Percentiles rank a stretch among this genome's conserved stretches.
These are phyloP conservation scores for Lotus japonicus DNA, from an alignment of 306 rosid species.

Conservation along the genomic window DNA sequence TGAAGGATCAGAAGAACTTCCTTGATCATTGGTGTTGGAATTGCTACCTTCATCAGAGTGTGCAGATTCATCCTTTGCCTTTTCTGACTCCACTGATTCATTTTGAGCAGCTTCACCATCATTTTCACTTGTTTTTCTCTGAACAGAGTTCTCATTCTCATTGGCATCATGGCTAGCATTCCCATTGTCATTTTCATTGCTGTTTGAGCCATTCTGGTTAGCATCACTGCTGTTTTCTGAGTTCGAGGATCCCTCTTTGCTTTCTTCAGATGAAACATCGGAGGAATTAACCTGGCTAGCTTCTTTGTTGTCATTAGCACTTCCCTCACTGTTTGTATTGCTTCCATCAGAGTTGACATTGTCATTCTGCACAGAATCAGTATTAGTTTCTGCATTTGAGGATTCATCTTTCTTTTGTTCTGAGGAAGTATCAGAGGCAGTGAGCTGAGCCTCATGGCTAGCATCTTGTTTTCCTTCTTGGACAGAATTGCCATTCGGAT, in stretches of 20 bases:
- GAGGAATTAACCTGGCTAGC: slow-evolving; percentile 34
- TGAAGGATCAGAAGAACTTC: slow-evolving; percentile 44
- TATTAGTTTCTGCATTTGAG: slow-evolving; percentile 31
- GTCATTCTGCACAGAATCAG: slow-evolving; percentile 26
- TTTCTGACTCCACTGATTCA: slow-evolving; percentile 26
- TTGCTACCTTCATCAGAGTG: slow-evolving; percentile 15
- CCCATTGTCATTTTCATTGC: slow-evolving; percentile 18
- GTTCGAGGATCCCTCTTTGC: slow-evolving; percentile 32
- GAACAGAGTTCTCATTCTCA: slow-evolving; percentile 23
- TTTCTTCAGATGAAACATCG: slow-evolving; percentile 33
- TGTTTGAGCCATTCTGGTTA: slow-evolving; percentile 29
- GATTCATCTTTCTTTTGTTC: slow-evolving; percentile 48
- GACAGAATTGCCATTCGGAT: slow-evolving; percentile 22
- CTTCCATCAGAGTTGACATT: slow-evolving; percentile 28
- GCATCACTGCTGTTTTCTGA: slow-evolving; percentile 30
- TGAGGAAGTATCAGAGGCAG: slow-evolving; percentile 42
- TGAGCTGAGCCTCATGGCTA: slow-evolving; percentile 36
- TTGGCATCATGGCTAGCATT: slow-evolving; percentile 27
- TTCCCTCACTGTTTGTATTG: slow-evolving; percentile 32
- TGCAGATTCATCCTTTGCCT: slow-evolving; percentile 30
- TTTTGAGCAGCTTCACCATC: slow-evolving; percentile 32
- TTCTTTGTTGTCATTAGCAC: slow-evolving; percentile 26
- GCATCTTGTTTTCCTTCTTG: slow-evolving; percentile 33
- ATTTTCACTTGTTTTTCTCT: slow-evolving; percentile 29
- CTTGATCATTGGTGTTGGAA: slow-evolving; percentile 27